Evolutionary conservation across 306 rosid genomes (phyloP).

Genomic region (Boehmeria nivea): DNA sequence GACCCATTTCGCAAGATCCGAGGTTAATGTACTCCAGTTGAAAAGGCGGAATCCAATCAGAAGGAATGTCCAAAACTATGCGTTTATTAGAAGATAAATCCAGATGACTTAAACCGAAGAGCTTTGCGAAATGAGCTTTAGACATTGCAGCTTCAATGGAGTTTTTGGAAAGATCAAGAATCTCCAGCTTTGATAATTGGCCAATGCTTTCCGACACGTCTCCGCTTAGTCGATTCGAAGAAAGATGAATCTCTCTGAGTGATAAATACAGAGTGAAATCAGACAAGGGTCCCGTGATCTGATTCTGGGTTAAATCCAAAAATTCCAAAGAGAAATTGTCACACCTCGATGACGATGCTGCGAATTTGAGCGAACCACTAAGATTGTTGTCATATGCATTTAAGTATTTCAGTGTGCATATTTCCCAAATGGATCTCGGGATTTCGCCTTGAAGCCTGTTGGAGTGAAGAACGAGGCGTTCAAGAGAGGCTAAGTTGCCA

Average conservation of each 20-base stretch:
- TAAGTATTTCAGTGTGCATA: background rate
- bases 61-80: background rate
- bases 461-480: background rate
- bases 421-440: background rate
- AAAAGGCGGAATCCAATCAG: slow-evolving; percentile 17
- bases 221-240: background rate
- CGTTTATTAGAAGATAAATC: background rate
- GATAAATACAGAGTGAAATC: slow-evolving; percentile 9
- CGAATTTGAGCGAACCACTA: background rate
- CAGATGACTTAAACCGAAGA: background rate
- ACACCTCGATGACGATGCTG: background rate
- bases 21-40: background rate
- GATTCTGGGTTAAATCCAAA: background rate
- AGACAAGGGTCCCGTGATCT: background rate
- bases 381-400: background rate
- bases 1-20: background rate
- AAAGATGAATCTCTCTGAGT: background rate
- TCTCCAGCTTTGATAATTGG: background rate
- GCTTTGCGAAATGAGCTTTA: background rate
- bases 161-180: background rate
- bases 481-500: background rate
- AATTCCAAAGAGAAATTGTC: background rate
- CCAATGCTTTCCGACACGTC: slow-evolving; percentile 5
- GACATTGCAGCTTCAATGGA: background rate
- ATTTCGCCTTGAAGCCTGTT: slow-evolving; percentile 8